Evolutionary conservation across 495 filamentous ascomycete genomes (phyloP).

Genomic region (Hypoxylon lenormandii): DNA sequence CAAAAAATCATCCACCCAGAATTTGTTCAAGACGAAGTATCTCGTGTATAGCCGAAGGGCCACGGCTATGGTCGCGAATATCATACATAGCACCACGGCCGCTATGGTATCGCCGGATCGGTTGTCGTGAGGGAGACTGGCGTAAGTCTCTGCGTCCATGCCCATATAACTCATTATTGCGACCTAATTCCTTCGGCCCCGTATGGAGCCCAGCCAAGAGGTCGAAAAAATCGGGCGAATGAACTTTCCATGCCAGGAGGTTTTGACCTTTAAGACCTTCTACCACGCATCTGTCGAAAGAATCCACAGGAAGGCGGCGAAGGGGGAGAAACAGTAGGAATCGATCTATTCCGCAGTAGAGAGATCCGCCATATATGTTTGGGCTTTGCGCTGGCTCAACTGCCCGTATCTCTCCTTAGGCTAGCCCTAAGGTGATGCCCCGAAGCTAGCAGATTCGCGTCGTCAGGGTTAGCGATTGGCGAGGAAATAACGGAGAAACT

Average conservation of each 20-base stretch:
- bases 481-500: constrained; percentile 14
- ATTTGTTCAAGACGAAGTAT: constrained; percentile 24
- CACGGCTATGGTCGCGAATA: constrained; percentile 31
- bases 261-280: constrained; percentile 18
- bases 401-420: constrained; percentile 15
- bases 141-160: constrained; percentile 1
- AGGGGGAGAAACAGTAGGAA: constrained; percentile 12
- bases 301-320: constrained; percentile 3
- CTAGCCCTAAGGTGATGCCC: constrained; percentile 22
- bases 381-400: neutral
- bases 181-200: constrained; percentile 2
- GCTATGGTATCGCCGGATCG: constrained; percentile 29
- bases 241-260: constrained; percentile 32
- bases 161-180: constrained; percentile 9
- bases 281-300: constrained; percentile 1
- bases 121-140: constrained; percentile 34
- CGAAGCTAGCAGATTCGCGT: constrained; percentile 17
- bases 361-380: constrained; percentile 16
- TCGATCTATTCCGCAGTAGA: constrained; percentile 22
- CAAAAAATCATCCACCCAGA: constrained; percentile 40
- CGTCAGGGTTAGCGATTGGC: constrained; percentile 27
- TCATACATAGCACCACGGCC: constrained; percentile 31
- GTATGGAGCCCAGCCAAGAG: constrained; percentile 14
- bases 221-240: constrained; percentile 16
- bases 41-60: constrained; percentile 42